A percentile compares a stretch with the other conserved stretches of the same genome.
Conservation (phyloP, 768 basidiomycete species). For the Rhizopogon vesiculosus region DNA sequence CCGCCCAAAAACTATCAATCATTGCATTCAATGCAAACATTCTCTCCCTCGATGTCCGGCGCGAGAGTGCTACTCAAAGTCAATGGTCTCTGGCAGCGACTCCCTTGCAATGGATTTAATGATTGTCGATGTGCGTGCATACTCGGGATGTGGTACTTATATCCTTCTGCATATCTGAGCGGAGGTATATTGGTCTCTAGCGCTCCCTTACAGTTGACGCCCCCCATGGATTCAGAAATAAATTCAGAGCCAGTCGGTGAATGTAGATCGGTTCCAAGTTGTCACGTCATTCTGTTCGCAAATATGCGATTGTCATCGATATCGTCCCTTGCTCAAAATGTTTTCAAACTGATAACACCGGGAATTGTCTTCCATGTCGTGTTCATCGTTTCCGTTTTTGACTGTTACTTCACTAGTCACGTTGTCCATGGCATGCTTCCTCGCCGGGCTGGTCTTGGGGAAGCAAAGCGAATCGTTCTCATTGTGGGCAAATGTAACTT, state of each 20-base stretch:
- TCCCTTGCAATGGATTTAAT: background rate
- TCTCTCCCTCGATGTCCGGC: no score
- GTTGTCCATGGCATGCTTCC: constrained; percentile 75
- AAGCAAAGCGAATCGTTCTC: constrained; percentile 72
- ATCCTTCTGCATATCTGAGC: no score
- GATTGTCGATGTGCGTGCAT: background rate
- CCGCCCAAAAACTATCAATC: no score
- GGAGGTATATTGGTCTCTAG: no score
- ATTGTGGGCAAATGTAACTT: constrained; percentile 56
- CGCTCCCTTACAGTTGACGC: no score
- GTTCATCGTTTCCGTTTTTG: constrained; percentile 71
- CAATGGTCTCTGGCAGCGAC: no score
- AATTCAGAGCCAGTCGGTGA: no score
- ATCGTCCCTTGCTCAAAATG: constrained; percentile 14
- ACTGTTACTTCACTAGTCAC: constrained; percentile 85
- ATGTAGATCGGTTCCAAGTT: no score
- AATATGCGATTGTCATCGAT: constrained; percentile 1
- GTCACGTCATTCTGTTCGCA: no score
- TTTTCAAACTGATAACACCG: constrained; percentile 45
- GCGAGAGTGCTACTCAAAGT: no score
- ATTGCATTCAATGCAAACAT: no score
- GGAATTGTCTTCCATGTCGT: constrained; percentile 73
- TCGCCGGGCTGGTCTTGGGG: constrained; percentile 38
- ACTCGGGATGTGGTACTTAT: background rate
- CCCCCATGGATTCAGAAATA: no score